Evolutionary conservation across 805 yeast species (phyloP), one percentile per base, ranked within the genome.

Genomic region (Candida golubevii): DNA sequence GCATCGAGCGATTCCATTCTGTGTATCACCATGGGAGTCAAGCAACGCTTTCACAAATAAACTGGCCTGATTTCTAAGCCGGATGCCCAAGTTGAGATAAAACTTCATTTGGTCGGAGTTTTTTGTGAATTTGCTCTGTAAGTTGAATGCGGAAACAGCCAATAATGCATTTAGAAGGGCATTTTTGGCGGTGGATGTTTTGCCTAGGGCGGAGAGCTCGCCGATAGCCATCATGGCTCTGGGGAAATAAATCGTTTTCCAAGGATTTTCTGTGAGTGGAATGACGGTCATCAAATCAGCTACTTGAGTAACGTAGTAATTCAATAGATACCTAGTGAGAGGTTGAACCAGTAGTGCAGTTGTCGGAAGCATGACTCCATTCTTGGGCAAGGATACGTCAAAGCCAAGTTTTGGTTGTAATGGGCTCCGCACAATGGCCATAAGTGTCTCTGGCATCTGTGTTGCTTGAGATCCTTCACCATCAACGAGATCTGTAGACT

Each of bases 171-270:
- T 84, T 35, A 88, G 64, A 13, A 88, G 64, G 1, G 95, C 88
- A 58, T 85, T 82, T 51, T 88, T 77, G 7, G 95, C 88, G 46
- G 79, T 75, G 1, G 90, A 77, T 0, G 95, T 85, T 41, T 70
- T 70, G 0, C 96, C 96, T 34, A 82, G 61, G 2, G 89, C 82
- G 26, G 82, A 77, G 26, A 87, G 65, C 57, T 88, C 96, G 4
- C 96, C 96, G 26, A 88, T 70, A 0, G 95, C 95, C 70, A 78
- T 72, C 29, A 85, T 63, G 1, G 95, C 96, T 39, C 93, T 65
- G 0, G 96, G 95, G 48, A 88, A 80, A 62, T 86, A 88, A n/a
- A 87, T 79, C 2, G 84, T 80, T 55, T 83, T 84, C 96, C 96
- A 88, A 0, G 96, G 95, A 58, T 86, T 88, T 49, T 83, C 85